Evolutionary conservation across 2,329 filamentous ascomycete genomes (phyloP).

Genomic region (Colletotrichum echinochloae): DNA sequence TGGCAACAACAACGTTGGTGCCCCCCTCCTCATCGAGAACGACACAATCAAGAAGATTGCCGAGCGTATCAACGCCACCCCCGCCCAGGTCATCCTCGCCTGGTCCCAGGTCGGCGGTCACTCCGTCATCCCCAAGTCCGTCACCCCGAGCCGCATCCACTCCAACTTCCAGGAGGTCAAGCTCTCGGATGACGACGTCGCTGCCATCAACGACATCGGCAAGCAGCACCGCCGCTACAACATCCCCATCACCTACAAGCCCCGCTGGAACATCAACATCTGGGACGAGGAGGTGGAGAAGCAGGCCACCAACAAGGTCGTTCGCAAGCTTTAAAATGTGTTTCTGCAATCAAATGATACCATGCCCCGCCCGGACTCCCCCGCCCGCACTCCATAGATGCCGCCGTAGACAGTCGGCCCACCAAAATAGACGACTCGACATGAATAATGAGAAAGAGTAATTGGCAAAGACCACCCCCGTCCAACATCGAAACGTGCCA

Average conservation of each 20-base stretch:
- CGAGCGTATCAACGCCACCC: constrained; percentile 57
- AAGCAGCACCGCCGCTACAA: constrained; percentile 61
- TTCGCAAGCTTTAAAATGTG: constrained; percentile 47
- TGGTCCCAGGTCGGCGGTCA: constrained; percentile 71
- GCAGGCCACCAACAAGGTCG: constrained; percentile 60
- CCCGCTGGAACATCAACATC: constrained; percentile 66
- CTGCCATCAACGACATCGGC: constrained; percentile 71
- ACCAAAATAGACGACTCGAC: constrained; percentile 22
- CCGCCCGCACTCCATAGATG: constrained; percentile 10
- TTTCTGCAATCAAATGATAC: constrained; percentile 24
- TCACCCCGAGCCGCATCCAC: constrained; percentile 74
- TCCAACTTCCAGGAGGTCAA: constrained; percentile 78
- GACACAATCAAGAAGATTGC: constrained; percentile 68
- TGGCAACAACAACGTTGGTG: constrained; percentile 58
- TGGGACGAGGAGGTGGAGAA: constrained; percentile 67
- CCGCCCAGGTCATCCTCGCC: constrained; percentile 64
- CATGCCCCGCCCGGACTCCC: too few species aligned
- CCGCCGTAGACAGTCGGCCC: neutral
- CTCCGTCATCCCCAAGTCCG: constrained; percentile 81
- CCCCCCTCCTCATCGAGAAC: constrained; percentile 69
- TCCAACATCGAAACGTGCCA: neutral
- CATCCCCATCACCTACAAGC: constrained; percentile 57
- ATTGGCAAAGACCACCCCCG: neutral
- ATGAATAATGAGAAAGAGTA: constrained; percentile 29
- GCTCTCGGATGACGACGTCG: constrained; percentile 68